Percentiles rank a stretch among this genome's conserved stretches.
phyloP scores from a whole-genome alignment of 2,329 filamentous ascomycete species.

The Proliferodiscus dingleyae region DNA sequence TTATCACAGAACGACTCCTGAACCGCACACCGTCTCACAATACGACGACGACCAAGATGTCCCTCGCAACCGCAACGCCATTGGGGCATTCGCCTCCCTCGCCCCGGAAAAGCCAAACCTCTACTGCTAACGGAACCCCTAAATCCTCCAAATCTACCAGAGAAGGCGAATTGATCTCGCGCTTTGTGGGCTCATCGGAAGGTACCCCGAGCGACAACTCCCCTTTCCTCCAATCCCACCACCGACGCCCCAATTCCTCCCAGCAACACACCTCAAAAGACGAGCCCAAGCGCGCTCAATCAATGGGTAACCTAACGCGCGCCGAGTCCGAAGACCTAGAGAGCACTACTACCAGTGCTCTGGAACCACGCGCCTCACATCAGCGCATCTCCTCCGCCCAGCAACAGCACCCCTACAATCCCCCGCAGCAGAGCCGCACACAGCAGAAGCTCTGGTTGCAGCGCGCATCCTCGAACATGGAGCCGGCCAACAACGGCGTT shows the following conservation, averaged over 20 bases:
- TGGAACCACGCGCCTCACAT: conserved; percentile 39
- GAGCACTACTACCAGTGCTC: conserved; percentile 37
- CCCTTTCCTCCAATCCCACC: conserved; percentile 46
- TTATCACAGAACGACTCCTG: conserved; percentile 63
- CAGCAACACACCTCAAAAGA: too few species aligned
- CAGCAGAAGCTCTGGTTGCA: conserved; percentile 74
- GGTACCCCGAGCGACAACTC: conserved; percentile 46
- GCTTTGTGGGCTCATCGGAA: conserved; percentile 51
- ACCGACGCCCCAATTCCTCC: too few species aligned
- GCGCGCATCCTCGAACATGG: conserved; percentile 66
- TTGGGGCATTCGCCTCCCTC: conserved; percentile 35
- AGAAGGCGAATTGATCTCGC: conserved; percentile 51
- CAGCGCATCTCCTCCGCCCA: conserved; percentile 24
- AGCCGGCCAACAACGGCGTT: conserved; percentile 50
- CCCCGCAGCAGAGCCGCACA: conserved; percentile 54
- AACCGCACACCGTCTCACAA: conserved; percentile 58
- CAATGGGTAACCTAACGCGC: conserved; percentile 27
- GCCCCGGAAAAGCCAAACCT: conserved; percentile 19
- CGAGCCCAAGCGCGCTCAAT: conserved; percentile 27
- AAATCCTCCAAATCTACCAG: conserved; percentile 25
- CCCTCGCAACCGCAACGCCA: conserved; percentile 45
- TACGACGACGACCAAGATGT: conserved; percentile 58
- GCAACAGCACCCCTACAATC: conserved; percentile 19
- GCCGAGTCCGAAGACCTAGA: conserved; percentile 31
- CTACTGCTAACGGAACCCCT: conserved; percentile 15